These are phyloP conservation scores for Chrysopogon serrulatus DNA, from an alignment of 176 grass and related monocot genomes.

Conservation along the genomic window DNA sequence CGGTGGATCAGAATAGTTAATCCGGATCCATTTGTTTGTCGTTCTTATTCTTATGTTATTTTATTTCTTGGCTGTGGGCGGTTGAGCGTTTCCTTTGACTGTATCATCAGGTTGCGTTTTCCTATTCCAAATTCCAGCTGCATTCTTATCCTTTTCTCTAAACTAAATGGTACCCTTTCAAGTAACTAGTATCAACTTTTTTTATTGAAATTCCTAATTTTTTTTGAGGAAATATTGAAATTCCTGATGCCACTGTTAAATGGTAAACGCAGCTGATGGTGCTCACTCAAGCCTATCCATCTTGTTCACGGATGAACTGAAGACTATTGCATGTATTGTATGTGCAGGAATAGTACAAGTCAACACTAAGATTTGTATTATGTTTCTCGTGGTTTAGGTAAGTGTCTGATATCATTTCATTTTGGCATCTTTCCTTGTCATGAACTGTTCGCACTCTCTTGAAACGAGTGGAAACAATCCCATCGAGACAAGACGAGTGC, in stretches of 20 bases:
- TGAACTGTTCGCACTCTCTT: not conserved
- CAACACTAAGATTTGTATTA: not conserved
- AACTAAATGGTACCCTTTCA: not conserved
- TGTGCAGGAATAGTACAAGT: not conserved
- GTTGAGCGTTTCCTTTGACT: slow-evolving; percentile 43
- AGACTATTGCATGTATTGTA: not conserved
- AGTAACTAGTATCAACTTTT: not conserved
- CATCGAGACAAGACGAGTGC: not conserved
- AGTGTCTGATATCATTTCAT: not conserved
- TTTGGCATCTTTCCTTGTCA: slow-evolving; percentile 17
- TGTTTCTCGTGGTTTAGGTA: slow-evolving; percentile 40
- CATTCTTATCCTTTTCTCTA: not conserved
- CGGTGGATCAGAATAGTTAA: slow-evolving; percentile 10
- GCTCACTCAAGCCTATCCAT: not conserved
- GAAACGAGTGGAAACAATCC: slow-evolving; percentile 15
- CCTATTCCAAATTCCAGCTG: not conserved
- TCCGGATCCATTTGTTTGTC: not conserved
- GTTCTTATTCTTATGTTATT: not conserved
- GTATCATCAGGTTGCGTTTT: not conserved
- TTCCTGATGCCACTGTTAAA: not conserved
- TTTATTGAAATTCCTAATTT: not conserved
- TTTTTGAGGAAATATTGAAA: too few relatives aligned
- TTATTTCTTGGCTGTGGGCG: slow-evolving; percentile 18
- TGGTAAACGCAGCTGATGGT: not conserved
- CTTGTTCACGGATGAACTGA: not conserved